Base-by-base conservation (phyloP, 805 yeast species). In the Candida methanosorbosa region DNA sequence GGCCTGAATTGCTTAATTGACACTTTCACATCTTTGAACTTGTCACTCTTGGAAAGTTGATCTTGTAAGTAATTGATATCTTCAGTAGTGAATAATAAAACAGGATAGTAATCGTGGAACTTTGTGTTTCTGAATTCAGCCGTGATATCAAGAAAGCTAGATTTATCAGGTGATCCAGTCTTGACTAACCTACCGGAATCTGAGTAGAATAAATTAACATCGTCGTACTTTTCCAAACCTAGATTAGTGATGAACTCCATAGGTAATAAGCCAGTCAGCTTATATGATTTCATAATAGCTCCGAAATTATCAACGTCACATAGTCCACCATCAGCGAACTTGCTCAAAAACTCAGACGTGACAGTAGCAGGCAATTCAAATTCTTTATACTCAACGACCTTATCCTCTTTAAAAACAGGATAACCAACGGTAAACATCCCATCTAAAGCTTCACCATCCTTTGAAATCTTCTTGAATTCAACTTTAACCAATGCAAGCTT, bases 101-200 rank as follows among this genome's bases (percentile, higher is more conserved):
- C 25, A 1, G 61, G 60, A 32, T 39, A 56, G 27, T 55, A 55
- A 35, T 55, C 61, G 27, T 56, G 61, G 36, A 55, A 55, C 18
- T 41, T 33, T 1, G 60, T 48, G 8, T 23, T 13, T 28, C 50
- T 39, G 13, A 14, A 31, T n/a, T 23, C 12, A 12, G 12, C 22
- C 12, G 4, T 13, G 6, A 31, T 12, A 31, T 31, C 33, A 12
- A 17, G 7, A 6, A 24, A 24, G 3, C 24, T 5, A 16, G 19
- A 9, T 3, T 4, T 23, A 18, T 34, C 38, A 6, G 57, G 61
- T 3, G 52, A 37, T 9, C 55, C 55, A 16, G 48, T 38, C 20
- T 39, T 43, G 33, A 55, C 49, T 5, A 44, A 38, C 34, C 53
- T 52, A 2, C 61, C 61, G 12, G 35, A 38, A 1, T 36, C 30